Percentiles rank a stretch among this genome's conserved stretches.
Conservation (phyloP, 2,329 filamentous ascomycete genomes). For the Ploettnerulaceae sp. region DNA sequence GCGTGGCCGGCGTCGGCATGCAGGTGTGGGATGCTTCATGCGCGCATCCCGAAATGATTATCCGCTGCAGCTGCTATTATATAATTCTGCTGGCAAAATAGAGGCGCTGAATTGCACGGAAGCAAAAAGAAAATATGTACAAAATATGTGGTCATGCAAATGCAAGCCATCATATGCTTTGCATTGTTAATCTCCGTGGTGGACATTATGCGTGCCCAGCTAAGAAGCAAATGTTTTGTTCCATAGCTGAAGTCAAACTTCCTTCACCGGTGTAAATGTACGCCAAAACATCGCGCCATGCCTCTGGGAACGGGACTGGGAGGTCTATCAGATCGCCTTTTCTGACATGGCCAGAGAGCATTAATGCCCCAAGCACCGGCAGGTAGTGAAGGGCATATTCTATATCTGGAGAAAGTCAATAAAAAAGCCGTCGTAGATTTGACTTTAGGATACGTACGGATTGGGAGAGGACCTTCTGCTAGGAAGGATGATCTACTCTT, state of each 20-base stretch:
- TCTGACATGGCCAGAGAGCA: constrained; percentile 48
- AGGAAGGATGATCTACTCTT: background rate
- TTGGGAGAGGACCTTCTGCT: constrained; percentile 37
- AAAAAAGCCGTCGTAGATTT: constrained; percentile 1
- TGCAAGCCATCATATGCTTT: too few relatives aligned
- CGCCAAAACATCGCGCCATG: constrained; percentile 51
- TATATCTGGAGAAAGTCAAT: constrained; percentile 37
- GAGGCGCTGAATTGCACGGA: background rate
- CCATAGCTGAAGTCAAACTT: constrained; percentile 42
- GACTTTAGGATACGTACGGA: constrained; percentile 39
- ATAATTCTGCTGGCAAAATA: too few relatives aligned
- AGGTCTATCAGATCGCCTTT: constrained; percentile 52
- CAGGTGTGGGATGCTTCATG: constrained; percentile 1
- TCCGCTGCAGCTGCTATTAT: too few relatives aligned
- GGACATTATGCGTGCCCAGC: constrained; percentile 40
- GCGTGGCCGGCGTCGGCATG: constrained; percentile 1
- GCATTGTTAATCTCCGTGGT: too few relatives aligned
- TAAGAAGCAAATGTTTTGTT: constrained; percentile 50
- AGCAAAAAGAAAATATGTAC: background rate
- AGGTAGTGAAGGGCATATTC: constrained; percentile 45
- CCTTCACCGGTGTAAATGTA: constrained; percentile 51
- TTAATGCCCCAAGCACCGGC: constrained; percentile 50
- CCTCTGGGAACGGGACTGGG: constrained; percentile 51
- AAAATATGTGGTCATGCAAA: constrained; percentile 1
- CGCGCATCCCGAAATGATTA: background rate